Percentiles rank a stretch among this genome's conserved stretches.
phyloP scores from a whole-genome alignment of 2,329 filamentous ascomycete species.

The Nigrograna mackinnonii region DNA sequence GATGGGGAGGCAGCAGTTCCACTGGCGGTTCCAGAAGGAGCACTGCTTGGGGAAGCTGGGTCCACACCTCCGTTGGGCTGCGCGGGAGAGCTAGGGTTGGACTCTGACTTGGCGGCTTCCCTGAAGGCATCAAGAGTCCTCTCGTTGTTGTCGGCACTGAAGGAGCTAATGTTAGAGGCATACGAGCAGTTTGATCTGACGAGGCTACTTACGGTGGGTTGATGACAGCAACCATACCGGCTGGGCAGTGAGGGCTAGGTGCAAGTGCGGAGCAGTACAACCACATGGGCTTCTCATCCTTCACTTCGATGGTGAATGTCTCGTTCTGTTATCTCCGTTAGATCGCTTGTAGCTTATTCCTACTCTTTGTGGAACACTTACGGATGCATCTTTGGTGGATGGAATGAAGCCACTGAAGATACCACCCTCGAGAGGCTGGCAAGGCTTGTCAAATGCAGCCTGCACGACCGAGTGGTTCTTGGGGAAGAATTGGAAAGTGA shows the following conservation, averaged over 20 bases:
- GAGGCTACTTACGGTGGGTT: constrained; percentile 21
- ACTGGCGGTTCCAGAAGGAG: too few relatives aligned
- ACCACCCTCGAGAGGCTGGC: constrained; percentile 30
- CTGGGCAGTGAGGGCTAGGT: constrained; percentile 28
- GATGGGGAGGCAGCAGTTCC: too few relatives aligned
- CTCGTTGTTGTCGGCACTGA: constrained; percentile 15
- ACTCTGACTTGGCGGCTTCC: constrained; percentile 12
- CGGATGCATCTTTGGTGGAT: not conserved
- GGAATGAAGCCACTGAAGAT: constrained; percentile 32
- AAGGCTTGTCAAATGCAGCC: constrained; percentile 25
- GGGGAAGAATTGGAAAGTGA: constrained; percentile 31
- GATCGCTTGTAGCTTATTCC: not conserved
- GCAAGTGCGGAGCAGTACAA: constrained; percentile 25
- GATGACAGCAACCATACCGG: constrained; percentile 34
- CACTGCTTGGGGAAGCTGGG: not conserved
- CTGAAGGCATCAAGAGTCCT: constrained; percentile 22
- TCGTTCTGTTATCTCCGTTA: not conserved
- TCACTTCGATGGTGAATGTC: constrained; percentile 24
- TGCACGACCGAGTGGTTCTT: constrained; percentile 31
- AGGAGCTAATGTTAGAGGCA: constrained; percentile 2
- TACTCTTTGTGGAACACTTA: not conserved
- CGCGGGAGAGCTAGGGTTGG: constrained; percentile 14
- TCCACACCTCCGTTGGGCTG: constrained; percentile 12
- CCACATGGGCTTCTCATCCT: constrained; percentile 29
- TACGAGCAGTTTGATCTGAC: not conserved